Percentiles rank a stretch among this genome's conserved stretches.
Evolutionary conservation across 345 rosid genomes (phyloP).

Genomic region (Sisymbrium irio): DNA sequence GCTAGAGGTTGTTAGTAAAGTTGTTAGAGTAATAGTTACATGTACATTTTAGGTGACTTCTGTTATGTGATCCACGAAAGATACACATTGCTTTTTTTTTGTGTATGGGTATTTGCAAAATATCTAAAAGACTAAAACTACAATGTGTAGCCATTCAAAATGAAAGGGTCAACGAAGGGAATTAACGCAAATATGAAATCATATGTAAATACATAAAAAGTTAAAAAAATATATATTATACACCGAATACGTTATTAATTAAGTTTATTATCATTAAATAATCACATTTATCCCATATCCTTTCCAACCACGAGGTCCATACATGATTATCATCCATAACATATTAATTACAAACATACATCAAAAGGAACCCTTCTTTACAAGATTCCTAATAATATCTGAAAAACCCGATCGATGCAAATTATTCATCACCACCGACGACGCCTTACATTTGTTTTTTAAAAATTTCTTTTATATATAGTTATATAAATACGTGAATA

Average conservation of each 20-base stretch:
- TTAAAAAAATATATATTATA: not conserved
- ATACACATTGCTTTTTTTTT: not conserved
- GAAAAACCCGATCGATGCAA: slow-evolving; percentile 22
- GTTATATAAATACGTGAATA: not conserved
- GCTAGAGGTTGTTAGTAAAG: too few species aligned
- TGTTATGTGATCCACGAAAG: not conserved
- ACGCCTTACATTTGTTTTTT: slow-evolving; percentile 11
- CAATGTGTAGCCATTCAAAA: not conserved
- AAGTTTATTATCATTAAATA: slow-evolving; percentile 12
- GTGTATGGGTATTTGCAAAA: not conserved
- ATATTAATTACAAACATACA: slow-evolving; percentile 34
- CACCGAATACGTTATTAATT: not conserved
- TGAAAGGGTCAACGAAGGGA: not conserved
- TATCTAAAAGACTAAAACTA: not conserved
- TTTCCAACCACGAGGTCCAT: slow-evolving; percentile 39
- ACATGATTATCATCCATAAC: slow-evolving; percentile 31
- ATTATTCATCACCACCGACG: slow-evolving; percentile 26
- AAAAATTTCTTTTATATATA: not conserved
- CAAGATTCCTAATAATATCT: slow-evolving; percentile 19
- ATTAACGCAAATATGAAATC: not conserved
- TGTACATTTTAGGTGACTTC: too few species aligned
- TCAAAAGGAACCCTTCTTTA: slow-evolving; percentile 26
- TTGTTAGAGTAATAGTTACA: too few species aligned
- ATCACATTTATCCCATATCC: slow-evolving; percentile 25
- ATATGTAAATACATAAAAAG: not conserved